These are phyloP conservation scores for Nitzschia inconspicua DNA, from an alignment of 108 stramenopile species.

Conservation along the genomic window DNA sequence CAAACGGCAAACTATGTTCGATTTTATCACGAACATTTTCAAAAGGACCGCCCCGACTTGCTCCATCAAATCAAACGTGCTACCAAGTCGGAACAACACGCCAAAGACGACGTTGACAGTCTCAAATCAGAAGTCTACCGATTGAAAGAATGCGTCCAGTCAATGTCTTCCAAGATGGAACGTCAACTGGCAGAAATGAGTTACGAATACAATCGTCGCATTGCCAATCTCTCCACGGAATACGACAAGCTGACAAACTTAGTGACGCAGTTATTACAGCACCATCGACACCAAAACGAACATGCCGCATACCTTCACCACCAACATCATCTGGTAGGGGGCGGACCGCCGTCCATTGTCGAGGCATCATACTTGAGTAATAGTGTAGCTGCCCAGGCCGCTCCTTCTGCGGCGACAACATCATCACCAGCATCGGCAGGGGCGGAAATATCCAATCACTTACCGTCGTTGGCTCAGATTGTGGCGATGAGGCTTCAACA, in stretches of 20 bases:
- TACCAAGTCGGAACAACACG: slow-evolving; percentile 62
- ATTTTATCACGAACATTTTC: slow-evolving; percentile 74
- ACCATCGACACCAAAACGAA: not conserved
- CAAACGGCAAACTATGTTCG: slow-evolving; percentile 54
- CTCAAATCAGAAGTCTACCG: slow-evolving; percentile 50
- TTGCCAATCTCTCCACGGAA: slow-evolving; percentile 28
- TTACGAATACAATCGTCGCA: slow-evolving; percentile 44
- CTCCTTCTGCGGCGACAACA: not conserved
- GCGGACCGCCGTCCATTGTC: not conserved
- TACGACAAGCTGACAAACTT: slow-evolving; percentile 45
- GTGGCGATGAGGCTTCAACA: not conserved
- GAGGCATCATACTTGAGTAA: not conserved
- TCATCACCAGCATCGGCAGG: not conserved
- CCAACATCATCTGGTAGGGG: not conserved
- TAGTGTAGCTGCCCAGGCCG: not conserved
- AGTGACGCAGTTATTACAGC: slow-evolving; percentile 22
- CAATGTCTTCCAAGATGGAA: slow-evolving; percentile 38
- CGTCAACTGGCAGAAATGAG: slow-evolving; percentile 45
- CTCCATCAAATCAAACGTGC: slow-evolving; percentile 61
- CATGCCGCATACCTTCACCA: not conserved
- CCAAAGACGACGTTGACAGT: slow-evolving; percentile 67
- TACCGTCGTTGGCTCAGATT: not conserved
- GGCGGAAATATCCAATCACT: not conserved
- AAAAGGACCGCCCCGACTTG: slow-evolving; percentile 63
- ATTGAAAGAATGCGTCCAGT: slow-evolving; percentile 24